Evolutionary conservation across 305 asterid genomes (phyloP).

Genomic region (Fraxinus greggii): DNA sequence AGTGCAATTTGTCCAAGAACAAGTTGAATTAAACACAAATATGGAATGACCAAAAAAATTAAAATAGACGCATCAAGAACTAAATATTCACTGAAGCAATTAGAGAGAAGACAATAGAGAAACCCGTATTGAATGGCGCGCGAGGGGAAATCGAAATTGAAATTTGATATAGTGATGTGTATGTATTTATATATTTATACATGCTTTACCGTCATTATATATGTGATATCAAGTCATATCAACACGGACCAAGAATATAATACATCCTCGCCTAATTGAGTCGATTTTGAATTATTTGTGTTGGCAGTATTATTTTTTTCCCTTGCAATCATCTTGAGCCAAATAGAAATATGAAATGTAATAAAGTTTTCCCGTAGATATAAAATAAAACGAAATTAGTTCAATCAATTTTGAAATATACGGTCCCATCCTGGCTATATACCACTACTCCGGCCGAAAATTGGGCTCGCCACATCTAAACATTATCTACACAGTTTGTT

Average conservation of each 20-base stretch:
- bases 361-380: neutral
- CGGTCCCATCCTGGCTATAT: neutral
- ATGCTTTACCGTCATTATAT: neutral
- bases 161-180: neutral
- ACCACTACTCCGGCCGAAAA: neutral
- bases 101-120: neutral
- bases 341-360: neutral
- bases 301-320: neutral
- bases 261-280: no score
- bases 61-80: neutral
- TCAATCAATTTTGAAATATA: neutral
- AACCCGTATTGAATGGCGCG: neutral
- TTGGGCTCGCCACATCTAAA: neutral
- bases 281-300: no score
- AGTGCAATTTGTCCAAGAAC: neutral
- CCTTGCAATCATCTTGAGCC: neutral
- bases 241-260: no score
- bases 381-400: neutral
- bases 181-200: neutral
- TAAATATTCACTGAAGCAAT: neutral
- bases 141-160: neutral
- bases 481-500: constrained; percentile 31
- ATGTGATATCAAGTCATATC: no score
- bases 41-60: neutral
- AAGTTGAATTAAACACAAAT: neutral